Evolutionary conservation across 768 basidiomycete genomes (phyloP).

Genomic region (Lactarius quietus): DNA sequence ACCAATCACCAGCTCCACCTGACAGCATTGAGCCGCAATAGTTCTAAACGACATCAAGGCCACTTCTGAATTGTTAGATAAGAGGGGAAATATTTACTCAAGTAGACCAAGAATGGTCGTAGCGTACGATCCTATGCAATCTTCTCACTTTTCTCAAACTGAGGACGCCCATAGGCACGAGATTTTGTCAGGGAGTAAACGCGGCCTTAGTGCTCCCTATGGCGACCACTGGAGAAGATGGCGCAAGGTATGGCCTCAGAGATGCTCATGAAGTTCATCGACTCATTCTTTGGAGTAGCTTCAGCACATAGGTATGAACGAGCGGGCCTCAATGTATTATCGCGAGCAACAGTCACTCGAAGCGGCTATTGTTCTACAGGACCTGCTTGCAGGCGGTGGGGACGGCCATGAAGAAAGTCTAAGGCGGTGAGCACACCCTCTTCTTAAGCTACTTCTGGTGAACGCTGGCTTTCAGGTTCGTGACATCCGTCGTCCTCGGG

Average conservation of each 20-base stretch:
- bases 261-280: background rate
- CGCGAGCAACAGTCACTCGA: conserved; percentile 21
- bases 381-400: conserved; percentile 7
- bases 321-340: conserved; percentile 7
- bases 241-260: conserved; percentile 9
- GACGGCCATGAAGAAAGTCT: background rate
- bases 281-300: conserved; percentile 1
- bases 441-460: background rate
- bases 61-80: conserved; percentile 17
- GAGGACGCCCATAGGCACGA: conserved; percentile 11
- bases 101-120: conserved; percentile 20
- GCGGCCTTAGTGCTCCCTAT: conserved; percentile 15
- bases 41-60: conserved; percentile 14
- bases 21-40: background rate
- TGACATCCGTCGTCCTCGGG: conserved; percentile 10
- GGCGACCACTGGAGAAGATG: conserved; percentile 16
- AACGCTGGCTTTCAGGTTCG: conserved; percentile 7
- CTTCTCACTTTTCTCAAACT: background rate
- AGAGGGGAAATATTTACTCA: conserved; percentile 24
- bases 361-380: conserved; percentile 12
- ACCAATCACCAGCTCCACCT: background rate
- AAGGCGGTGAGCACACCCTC: conserved; percentile 11
- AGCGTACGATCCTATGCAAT: conserved; percentile 9
- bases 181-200: conserved; percentile 18
- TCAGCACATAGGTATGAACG: conserved; percentile 18